Percentiles rank a stretch among this genome's conserved stretches.
Evolutionary conservation across 108 stramenopile species (phyloP).

Genomic region (Fragilaria radians): DNA sequence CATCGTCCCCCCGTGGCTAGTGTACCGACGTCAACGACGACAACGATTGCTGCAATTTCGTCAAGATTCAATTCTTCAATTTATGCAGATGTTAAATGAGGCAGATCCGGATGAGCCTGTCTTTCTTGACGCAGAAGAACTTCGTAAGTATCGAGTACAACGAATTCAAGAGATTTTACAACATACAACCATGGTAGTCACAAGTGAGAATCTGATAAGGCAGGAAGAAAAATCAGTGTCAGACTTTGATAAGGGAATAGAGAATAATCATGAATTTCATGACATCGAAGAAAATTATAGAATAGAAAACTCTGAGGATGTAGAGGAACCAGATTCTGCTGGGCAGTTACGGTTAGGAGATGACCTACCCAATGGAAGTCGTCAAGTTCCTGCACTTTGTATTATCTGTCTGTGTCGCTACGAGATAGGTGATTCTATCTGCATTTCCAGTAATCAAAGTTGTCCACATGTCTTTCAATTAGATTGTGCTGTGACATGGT

Average conservation of each 20-base stretch:
- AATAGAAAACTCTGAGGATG: background rate
- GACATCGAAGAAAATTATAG: background rate
- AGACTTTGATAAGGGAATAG: background rate
- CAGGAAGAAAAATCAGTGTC: background rate
- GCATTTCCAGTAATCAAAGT: conserved; percentile 12
- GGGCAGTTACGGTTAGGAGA: background rate
- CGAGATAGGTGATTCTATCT: conserved; percentile 32
- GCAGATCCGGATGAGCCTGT: background rate
- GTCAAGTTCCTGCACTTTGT: conserved; percentile 31
- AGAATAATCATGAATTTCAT: background rate
- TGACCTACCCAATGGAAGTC: conserved; percentile 1
- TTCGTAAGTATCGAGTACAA: background rate
- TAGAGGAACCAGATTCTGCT: background rate
- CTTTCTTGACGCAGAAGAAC: background rate
- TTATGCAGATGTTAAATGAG: background rate
- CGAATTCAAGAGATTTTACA: background rate
- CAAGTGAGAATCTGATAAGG: background rate
- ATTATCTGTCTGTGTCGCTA: conserved; percentile 51
- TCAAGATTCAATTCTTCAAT: background rate
- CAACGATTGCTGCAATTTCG: background rate
- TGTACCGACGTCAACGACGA: conserved; percentile 41
- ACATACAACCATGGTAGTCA: background rate
- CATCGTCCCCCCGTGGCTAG: conserved; percentile 58
- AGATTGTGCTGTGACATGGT: conserved; percentile 83
- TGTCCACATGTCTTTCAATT: conserved; percentile 5